Conservation (phyloP, 75 land plant genomes). For the Adiantum capillusveneris region DNA sequence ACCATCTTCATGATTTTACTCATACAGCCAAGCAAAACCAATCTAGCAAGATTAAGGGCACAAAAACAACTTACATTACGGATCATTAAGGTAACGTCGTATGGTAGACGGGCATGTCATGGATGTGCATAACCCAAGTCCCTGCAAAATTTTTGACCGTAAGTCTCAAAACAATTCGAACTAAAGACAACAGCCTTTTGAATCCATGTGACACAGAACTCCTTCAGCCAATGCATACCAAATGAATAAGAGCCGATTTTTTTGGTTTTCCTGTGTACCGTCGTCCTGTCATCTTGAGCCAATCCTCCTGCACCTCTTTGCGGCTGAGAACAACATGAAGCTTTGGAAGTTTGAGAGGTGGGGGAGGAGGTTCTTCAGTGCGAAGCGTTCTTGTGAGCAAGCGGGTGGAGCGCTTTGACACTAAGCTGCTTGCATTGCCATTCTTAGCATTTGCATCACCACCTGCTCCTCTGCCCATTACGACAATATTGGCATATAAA, state of each 20-base stretch:
- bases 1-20: no score
- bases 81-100: conserved; percentile 39
- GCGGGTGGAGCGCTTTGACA: conserved; percentile 14
- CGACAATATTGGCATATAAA: no score
- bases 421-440: no score
- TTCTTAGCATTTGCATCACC: conserved; percentile 1
- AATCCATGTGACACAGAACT: no score
- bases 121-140: conserved; percentile 43
- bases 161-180: not conserved
- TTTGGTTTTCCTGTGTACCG: conserved; percentile 43
- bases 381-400: conserved; percentile 21
- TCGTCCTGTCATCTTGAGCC: conserved; percentile 46
- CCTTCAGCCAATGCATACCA: conserved; percentile 19
- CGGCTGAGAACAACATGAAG: conserved; percentile 41
- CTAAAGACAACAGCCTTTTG: not conserved
- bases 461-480: no score
- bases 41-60: no score
- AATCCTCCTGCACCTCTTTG: conserved; percentile 48
- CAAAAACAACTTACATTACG: conserved; percentile 32
- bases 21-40: no score
- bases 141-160: conserved; percentile 23
- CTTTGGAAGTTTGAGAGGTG: conserved; percentile 46
- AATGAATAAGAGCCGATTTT: conserved; percentile 34
- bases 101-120: conserved; percentile 49
- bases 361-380: conserved; percentile 45